Percentiles rank a stretch among this genome's conserved stretches.
Evolutionary conservation across 768 basidiomycete species (phyloP).

Genomic region (Boletus vermiculosoides): DNA sequence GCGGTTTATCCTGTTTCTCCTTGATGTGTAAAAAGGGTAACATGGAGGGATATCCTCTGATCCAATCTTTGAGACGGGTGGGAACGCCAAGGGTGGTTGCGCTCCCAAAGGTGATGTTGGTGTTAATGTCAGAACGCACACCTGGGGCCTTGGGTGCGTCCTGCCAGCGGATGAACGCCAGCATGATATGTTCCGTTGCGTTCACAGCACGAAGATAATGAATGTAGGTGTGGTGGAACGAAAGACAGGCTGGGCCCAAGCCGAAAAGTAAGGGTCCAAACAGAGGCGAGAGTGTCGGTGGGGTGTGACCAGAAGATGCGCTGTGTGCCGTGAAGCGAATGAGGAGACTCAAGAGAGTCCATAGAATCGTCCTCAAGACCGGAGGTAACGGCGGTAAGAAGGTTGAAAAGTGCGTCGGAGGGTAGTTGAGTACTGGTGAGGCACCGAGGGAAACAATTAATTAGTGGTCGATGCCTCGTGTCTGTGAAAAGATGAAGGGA

Average conservation of each 20-base stretch:
- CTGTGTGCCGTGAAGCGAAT: slow-evolving; percentile 82
- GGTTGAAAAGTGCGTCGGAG: slow-evolving; percentile 66
- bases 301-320: slow-evolving; percentile 83
- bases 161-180: slow-evolving; percentile 86
- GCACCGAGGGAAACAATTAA: slow-evolving; percentile 20
- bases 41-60: slow-evolving; percentile 84
- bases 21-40: slow-evolving; percentile 58
- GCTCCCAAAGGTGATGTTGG: slow-evolving; percentile 42
- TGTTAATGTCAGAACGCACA: slow-evolving; percentile 29
- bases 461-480: slow-evolving; percentile 23
- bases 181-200: slow-evolving; percentile 91
- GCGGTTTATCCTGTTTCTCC: slow-evolving; percentile 49
- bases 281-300: slow-evolving; percentile 83
- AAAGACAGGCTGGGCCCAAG: slow-evolving; percentile 51
- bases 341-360: slow-evolving; percentile 76
- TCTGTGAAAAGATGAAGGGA: slow-evolving; percentile 20
- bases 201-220: slow-evolving; percentile 78
- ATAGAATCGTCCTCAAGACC: slow-evolving; percentile 56
- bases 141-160: slow-evolving; percentile 47
- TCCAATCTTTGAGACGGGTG: slow-evolving; percentile 86
- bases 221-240: slow-evolving; percentile 58
- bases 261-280: slow-evolving; percentile 92
- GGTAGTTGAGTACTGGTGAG: slow-evolving; percentile 55
- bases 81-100: slow-evolving; percentile 70
- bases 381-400: slow-evolving; percentile 58